phyloP scores from a whole-genome alignment of 2,329 filamentous ascomycete genomes.

The Penicillium freii region DNA sequence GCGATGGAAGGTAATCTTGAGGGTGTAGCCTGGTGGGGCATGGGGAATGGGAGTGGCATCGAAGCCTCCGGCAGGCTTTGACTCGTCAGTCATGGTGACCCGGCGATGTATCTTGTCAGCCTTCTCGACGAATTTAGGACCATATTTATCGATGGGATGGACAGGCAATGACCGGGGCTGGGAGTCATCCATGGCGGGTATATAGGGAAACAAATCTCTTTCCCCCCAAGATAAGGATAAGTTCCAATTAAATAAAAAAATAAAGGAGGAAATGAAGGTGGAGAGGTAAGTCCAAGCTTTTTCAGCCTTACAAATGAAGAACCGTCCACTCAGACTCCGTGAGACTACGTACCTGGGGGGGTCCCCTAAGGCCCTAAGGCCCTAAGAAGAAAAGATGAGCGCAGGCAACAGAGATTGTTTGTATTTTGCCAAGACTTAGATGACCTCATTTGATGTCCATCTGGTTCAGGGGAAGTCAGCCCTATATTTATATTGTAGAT shows the following conservation, averaged over 20 bases:
- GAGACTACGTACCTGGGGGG: background rate
- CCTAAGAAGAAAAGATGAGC: background rate
- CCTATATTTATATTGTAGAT: background rate
- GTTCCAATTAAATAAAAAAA: background rate
- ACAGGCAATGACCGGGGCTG: slow-evolving; percentile 19
- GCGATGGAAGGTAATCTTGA: slow-evolving; percentile 79
- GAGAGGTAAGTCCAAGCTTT: slow-evolving; percentile 4
- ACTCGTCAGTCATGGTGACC: slow-evolving; percentile 25
- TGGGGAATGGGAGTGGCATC: slow-evolving; percentile 74
- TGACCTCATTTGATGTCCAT: background rate
- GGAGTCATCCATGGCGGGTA: background rate
- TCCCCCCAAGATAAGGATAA: background rate
- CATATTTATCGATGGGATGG: slow-evolving; percentile 35
- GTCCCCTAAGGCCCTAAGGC: background rate
- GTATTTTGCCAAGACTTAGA: background rate
- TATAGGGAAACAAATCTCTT: background rate
- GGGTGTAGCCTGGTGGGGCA: slow-evolving; percentile 74
- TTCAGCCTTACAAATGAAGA: slow-evolving; percentile 22
- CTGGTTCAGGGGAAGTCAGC: background rate
- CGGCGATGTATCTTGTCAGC: slow-evolving; percentile 41
- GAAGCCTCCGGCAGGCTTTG: slow-evolving; percentile 69
- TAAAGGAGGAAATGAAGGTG: no score
- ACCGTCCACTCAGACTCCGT: no score
- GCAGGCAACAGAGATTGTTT: background rate
- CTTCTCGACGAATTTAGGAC: slow-evolving; percentile 40